A percentile compares a stretch with the other conserved stretches of the same genome.
Evolutionary conservation across 2,329 filamentous ascomycete genomes (phyloP).

Genomic region (Westerdykella sp.): DNA sequence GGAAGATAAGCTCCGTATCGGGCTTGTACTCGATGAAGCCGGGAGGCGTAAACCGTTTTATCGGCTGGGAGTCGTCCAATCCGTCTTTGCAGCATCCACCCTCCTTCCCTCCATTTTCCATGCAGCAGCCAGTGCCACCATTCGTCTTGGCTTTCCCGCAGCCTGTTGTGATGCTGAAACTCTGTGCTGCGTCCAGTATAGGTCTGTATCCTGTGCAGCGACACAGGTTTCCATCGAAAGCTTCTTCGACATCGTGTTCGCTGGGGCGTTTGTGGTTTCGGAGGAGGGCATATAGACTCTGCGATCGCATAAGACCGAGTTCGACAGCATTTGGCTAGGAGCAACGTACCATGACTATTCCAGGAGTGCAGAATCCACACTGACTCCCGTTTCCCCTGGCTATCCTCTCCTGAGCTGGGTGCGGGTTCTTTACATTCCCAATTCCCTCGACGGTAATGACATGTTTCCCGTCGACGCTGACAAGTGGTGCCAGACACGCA

Average conservation of each 20-base stretch:
- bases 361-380: constrained; percentile 92
- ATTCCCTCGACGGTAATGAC: constrained; percentile 97
- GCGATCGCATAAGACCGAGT: background rate
- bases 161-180: constrained; percentile 60
- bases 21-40: constrained; percentile 92
- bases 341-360: constrained; percentile 74
- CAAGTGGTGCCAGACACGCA: constrained; percentile 86
- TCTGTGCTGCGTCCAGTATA: constrained; percentile 89
- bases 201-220: constrained; percentile 92
- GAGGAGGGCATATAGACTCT: constrained; percentile 86
- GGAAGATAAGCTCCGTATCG: constrained; percentile 93
- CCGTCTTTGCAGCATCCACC: constrained; percentile 41
- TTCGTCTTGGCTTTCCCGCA: constrained; percentile 54
- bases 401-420: constrained; percentile 85
- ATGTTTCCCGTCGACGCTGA: constrained; percentile 94
- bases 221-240: constrained; percentile 94
- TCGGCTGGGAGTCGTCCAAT: constrained; percentile 38
- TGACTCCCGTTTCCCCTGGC: constrained; percentile 89
- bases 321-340: background rate
- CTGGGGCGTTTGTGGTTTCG: constrained; percentile 74
- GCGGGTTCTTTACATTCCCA: constrained; percentile 76
- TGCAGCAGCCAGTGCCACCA: constrained; percentile 65
- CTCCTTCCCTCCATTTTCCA: constrained; percentile 47
- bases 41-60: constrained; percentile 69
- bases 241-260: constrained; percentile 83